Percentiles rank a stretch among this genome's conserved stretches.
Evolutionary conservation across 345 rosid genomes (phyloP).

Genomic region (Viola odorata): DNA sequence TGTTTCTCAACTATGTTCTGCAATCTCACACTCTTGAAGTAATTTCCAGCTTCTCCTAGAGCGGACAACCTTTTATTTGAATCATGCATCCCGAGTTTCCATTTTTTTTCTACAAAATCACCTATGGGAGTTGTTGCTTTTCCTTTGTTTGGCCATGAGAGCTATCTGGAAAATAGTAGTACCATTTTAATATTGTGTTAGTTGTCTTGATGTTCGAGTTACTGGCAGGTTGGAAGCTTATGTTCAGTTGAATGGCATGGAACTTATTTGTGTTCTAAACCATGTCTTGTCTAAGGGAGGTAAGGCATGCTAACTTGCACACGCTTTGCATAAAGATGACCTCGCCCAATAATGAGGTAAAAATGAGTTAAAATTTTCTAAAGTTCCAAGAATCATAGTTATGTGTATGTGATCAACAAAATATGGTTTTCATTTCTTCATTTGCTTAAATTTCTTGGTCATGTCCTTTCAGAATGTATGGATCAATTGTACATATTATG

Average conservation of each 20-base stretch:
- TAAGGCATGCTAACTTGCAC: conserved; percentile 1
- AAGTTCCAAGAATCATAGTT: too few relatives aligned
- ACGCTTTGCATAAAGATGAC: too few relatives aligned
- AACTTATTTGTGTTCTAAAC: conserved; percentile 94
- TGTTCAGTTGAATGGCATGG: conserved; percentile 99
- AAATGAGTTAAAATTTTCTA: too few relatives aligned
- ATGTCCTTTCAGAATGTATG: too few relatives aligned
- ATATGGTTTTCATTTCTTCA: too few relatives aligned
- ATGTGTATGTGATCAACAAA: too few relatives aligned
- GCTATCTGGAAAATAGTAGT: conserved; percentile 82
- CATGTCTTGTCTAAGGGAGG: conserved; percentile 98
- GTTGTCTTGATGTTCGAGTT: conserved; percentile 11
- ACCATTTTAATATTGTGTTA: conserved; percentile 78
- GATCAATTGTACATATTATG: too few relatives aligned
- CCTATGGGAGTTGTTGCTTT: conserved; percentile 60
- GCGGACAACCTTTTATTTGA: conserved; percentile 89
- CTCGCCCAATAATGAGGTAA: too few relatives aligned
- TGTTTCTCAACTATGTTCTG: neutral
- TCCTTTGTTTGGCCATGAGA: conserved; percentile 93
- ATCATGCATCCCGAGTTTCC: conserved; percentile 57
- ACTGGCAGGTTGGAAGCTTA: conserved; percentile 94
- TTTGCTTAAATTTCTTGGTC: too few relatives aligned
- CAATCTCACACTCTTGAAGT: neutral
- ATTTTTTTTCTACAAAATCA: conserved; percentile 61
- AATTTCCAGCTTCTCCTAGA: conserved; percentile 90